A percentile compares a stretch with the other conserved stretches of the same genome.
phyloP scores from a whole-genome alignment of 768 basidiomycete species.

The Tylopilus subfusipes region DNA sequence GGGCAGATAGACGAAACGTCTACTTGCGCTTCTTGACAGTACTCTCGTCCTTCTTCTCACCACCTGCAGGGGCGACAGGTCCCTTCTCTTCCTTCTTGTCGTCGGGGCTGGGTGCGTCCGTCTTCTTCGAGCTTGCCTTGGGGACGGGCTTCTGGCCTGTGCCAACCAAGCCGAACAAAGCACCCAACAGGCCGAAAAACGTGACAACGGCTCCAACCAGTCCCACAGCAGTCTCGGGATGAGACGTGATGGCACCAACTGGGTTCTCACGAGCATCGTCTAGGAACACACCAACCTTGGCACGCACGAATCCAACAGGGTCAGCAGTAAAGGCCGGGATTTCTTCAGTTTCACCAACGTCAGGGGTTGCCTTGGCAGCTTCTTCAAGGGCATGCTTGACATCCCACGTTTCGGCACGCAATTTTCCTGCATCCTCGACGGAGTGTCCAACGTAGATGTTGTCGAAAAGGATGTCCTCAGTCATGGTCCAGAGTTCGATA shows the following conservation, averaged over 20 bases:
- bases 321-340: slow-evolving; percentile 60
- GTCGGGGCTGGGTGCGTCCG: slow-evolving; percentile 59
- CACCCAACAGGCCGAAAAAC: slow-evolving; percentile 80
- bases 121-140: slow-evolving; percentile 72
- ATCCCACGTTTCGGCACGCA: slow-evolving; percentile 87
- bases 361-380: slow-evolving; percentile 41
- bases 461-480: slow-evolving; percentile 88
- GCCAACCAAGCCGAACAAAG: slow-evolving; percentile 75
- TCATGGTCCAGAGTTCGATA: slow-evolving; percentile 99
- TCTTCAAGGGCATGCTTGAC: slow-evolving; percentile 85
- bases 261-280: slow-evolving; percentile 75
- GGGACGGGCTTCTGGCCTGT: slow-evolving; percentile 64
- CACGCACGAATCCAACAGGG: slow-evolving; percentile 76
- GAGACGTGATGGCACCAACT: slow-evolving; percentile 75
- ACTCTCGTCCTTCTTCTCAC: slow-evolving; percentile 68
- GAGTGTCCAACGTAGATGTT: slow-evolving; percentile 96
- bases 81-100: slow-evolving; percentile 64
- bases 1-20: slow-evolving; percentile 5
- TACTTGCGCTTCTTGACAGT: slow-evolving; percentile 74
- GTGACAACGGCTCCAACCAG: slow-evolving; percentile 72
- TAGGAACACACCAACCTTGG: slow-evolving; percentile 75
- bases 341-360: slow-evolving; percentile 44
- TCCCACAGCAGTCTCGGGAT: slow-evolving; percentile 84
- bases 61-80: slow-evolving; percentile 70
- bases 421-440: slow-evolving; percentile 71